phyloP scores from a whole-genome alignment of 768 basidiomycete genomes.

The Tulasnella sp. region DNA sequence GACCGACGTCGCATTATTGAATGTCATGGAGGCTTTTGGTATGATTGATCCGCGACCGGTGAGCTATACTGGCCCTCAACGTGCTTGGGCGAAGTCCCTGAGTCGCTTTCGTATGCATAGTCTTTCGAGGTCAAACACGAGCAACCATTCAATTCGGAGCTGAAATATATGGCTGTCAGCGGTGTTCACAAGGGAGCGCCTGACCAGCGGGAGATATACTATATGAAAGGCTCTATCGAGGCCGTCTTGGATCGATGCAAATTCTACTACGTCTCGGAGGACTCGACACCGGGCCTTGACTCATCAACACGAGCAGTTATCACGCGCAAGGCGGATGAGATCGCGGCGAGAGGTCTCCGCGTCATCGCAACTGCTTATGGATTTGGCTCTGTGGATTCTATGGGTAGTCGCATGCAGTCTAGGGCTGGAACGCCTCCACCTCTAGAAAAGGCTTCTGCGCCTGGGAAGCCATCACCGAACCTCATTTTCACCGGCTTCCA shows the following conservation, averaged over 20 bases:
- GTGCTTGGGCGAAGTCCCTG: not conserved
- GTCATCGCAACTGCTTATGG: slow-evolving; percentile 91
- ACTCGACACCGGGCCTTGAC: slow-evolving; percentile 76
- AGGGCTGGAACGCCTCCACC: slow-evolving; percentile 3
- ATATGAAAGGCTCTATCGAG: slow-evolving; percentile 89
- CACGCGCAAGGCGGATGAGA: slow-evolving; percentile 52
- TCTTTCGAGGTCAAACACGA: slow-evolving; percentile 39
- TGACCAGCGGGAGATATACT: slow-evolving; percentile 59
- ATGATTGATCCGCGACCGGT: slow-evolving; percentile 62
- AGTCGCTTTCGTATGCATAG: not conserved
- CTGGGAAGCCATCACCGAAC: slow-evolving; percentile 30
- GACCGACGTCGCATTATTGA: slow-evolving; percentile 86
- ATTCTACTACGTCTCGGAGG: slow-evolving; percentile 81
- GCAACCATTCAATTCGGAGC: slow-evolving; percentile 84
- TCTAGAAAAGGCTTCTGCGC: not conserved
- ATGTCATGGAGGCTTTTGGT: slow-evolving; percentile 57
- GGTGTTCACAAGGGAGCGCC: slow-evolving; percentile 47
- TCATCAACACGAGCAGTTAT: slow-evolving; percentile 55
- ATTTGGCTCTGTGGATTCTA: slow-evolving; percentile 43
- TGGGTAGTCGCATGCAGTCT: slow-evolving; percentile 20
- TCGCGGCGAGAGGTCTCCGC: slow-evolving; percentile 67
- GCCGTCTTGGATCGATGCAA: slow-evolving; percentile 75
- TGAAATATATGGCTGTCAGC: slow-evolving; percentile 86
- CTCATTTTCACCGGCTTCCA: slow-evolving; percentile 88
- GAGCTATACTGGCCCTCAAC: slow-evolving; percentile 26